phyloP scores from a whole-genome alignment of 2,329 filamentous ascomycete species.

The Curvularia spicifera region DNA sequence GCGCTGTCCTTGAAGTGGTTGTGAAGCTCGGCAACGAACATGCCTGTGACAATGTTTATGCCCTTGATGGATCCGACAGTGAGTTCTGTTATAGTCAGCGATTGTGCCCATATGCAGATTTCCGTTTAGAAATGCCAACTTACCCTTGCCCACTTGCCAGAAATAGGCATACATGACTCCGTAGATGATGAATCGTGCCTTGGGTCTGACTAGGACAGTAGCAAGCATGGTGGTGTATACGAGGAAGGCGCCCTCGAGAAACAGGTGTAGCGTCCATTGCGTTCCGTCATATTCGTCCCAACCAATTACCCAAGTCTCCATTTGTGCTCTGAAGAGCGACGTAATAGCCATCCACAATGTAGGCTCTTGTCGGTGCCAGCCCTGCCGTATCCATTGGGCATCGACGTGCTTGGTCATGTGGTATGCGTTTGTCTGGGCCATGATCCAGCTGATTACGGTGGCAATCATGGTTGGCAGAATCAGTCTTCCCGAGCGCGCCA shows the following conservation, averaged over 20 bases:
- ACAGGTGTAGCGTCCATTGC: conserved; percentile 54
- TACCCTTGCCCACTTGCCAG: conserved; percentile 49
- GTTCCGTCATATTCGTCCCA: conserved; percentile 53
- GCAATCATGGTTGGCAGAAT: conserved; percentile 64
- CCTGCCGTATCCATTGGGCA: conserved; percentile 63
- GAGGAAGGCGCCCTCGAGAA: conserved; percentile 52
- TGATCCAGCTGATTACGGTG: conserved; percentile 62
- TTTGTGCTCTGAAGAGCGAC: conserved; percentile 41
- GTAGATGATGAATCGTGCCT: conserved; percentile 46
- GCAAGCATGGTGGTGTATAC: conserved; percentile 53
- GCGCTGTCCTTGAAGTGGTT: conserved; percentile 59
- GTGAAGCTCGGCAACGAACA: conserved; percentile 66
- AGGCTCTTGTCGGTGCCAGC: conserved; percentile 47
- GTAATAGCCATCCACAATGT: conserved; percentile 41
- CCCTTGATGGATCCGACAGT: conserved; percentile 48
- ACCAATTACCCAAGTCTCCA: conserved; percentile 50
- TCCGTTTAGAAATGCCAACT: conserved; percentile 1
- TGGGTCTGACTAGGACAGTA: conserved; percentile 48
- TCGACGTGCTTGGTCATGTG: conserved; percentile 63
- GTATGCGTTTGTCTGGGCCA: conserved; percentile 64
- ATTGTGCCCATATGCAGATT: neutral
- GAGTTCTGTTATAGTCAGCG: conserved; percentile 38
- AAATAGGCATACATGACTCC: conserved; percentile 49
- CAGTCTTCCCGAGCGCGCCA: conserved; percentile 64
- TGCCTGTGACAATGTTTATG: conserved; percentile 67